Conservation (phyloP, 345 rosid genomes). For the Acer yangbiense region DNA sequence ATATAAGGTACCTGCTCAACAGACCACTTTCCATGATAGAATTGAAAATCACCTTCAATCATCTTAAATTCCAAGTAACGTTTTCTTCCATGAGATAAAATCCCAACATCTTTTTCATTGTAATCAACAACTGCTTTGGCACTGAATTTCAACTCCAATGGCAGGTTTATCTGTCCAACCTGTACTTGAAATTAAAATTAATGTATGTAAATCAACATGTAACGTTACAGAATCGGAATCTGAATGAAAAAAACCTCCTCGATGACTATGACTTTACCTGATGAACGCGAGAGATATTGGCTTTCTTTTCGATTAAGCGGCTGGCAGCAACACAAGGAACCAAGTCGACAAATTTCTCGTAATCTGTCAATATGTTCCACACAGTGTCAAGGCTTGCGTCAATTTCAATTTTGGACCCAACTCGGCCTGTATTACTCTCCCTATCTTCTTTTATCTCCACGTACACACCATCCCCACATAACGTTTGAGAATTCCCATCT, state of each 20-base stretch:
- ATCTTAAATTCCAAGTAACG: slow-evolving; percentile 89
- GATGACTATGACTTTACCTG: slow-evolving; percentile 46
- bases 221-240: too few species aligned
- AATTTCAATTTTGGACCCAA: slow-evolving; percentile 69
- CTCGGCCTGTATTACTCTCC: slow-evolving; percentile 61
- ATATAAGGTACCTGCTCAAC: slow-evolving; percentile 66
- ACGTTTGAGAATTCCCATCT: slow-evolving; percentile 38
- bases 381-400: slow-evolving; percentile 69
- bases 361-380: slow-evolving; percentile 80
- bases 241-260: too few species aligned
- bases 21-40: slow-evolving; percentile 91
- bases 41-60: slow-evolving; percentile 88
- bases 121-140: slow-evolving; percentile 87
- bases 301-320: slow-evolving; percentile 69
- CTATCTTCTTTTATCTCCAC: slow-evolving; percentile 60
- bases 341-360: slow-evolving; percentile 73
- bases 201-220: too few species aligned
- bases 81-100: slow-evolving; percentile 44
- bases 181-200: slow-evolving; percentile 11
- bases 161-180: slow-evolving; percentile 81
- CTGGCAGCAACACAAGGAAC: slow-evolving; percentile 84
- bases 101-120: slow-evolving; percentile 76
- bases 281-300: slow-evolving; percentile 64
- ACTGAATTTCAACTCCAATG: slow-evolving; percentile 74
- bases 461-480: slow-evolving; percentile 52